Conservation (phyloP, 2,329 filamentous ascomycete genomes). For the Nemania serpens region DNA sequence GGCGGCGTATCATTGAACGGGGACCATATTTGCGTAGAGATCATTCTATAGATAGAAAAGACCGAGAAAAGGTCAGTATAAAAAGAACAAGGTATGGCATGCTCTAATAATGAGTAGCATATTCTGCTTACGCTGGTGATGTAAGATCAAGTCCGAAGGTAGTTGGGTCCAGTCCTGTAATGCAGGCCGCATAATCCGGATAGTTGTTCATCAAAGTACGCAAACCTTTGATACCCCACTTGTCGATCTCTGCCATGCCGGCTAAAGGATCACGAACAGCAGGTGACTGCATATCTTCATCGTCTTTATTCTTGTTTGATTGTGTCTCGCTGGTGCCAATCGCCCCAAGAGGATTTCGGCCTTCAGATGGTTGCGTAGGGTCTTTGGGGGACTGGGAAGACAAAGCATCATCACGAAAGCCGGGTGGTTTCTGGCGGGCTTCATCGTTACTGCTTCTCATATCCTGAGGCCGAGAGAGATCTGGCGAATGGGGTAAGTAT, state of each 20-base stretch:
- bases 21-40: conserved; percentile 65
- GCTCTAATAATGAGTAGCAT: neutral
- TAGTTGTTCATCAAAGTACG: conserved; percentile 67
- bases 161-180: conserved; percentile 63
- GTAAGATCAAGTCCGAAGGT: conserved; percentile 62
- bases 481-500: conserved; percentile 36
- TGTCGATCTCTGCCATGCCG: conserved; percentile 66
- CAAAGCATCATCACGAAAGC: conserved; percentile 51
- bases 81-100: neutral
- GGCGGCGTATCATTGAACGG: conserved; percentile 65
- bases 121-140: conserved; percentile 58
- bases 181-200: conserved; percentile 64
- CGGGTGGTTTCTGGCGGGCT: conserved; percentile 49
- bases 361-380: conserved; percentile 41
- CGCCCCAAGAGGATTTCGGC: conserved; percentile 50
- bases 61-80: conserved; percentile 26
- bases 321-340: conserved; percentile 51
- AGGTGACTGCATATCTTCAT: conserved; percentile 46
- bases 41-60: conserved; percentile 45
- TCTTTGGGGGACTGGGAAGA: conserved; percentile 45
- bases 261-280: conserved; percentile 62
- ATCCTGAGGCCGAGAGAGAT: conserved; percentile 51
- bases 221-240: conserved; percentile 68
- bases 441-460: conserved; percentile 51
- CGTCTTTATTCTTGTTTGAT: conserved; percentile 49